phyloP scores from a whole-genome alignment of 1,284 basidiomycete genomes.

The Phellopilus nigrolimitatus region DNA sequence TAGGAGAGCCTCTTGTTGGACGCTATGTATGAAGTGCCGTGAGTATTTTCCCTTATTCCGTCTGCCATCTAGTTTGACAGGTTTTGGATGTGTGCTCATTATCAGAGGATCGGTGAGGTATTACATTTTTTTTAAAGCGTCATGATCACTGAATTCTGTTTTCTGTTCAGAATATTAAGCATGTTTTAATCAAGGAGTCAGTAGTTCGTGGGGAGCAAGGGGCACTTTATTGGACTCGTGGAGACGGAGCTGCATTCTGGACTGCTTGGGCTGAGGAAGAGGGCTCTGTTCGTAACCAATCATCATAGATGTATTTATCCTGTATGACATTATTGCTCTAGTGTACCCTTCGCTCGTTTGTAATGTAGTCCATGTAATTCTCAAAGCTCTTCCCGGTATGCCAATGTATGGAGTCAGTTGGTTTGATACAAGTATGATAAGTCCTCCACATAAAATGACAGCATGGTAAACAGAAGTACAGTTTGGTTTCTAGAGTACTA shows the following conservation, averaged over 20 bases:
- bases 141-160: slow-evolving; percentile 17
- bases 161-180: slow-evolving; percentile 45
- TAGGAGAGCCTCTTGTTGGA: slow-evolving; percentile 71
- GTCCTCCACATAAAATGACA: slow-evolving; percentile 12
- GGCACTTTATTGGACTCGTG: slow-evolving; percentile 58
- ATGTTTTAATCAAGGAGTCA: slow-evolving; percentile 56
- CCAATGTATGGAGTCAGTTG: background rate
- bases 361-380: background rate
- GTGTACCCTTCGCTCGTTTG: background rate
- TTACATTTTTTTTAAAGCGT: background rate
- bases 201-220: slow-evolving; percentile 46
- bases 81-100: background rate
- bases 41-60: slow-evolving; percentile 35
- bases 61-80: slow-evolving; percentile 11
- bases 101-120: slow-evolving; percentile 42
- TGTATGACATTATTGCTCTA: background rate
- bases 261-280: slow-evolving; percentile 53
- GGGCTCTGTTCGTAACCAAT: slow-evolving; percentile 13
- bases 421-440: background rate
- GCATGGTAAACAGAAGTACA: slow-evolving; percentile 7
- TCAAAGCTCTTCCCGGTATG: background rate
- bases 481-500: slow-evolving; percentile 8
- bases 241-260: slow-evolving; percentile 50
- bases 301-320: background rate
- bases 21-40: slow-evolving; percentile 90